Base-by-base conservation (phyloP, 768 basidiomycete species). In the Podaxis sp. region DNA sequence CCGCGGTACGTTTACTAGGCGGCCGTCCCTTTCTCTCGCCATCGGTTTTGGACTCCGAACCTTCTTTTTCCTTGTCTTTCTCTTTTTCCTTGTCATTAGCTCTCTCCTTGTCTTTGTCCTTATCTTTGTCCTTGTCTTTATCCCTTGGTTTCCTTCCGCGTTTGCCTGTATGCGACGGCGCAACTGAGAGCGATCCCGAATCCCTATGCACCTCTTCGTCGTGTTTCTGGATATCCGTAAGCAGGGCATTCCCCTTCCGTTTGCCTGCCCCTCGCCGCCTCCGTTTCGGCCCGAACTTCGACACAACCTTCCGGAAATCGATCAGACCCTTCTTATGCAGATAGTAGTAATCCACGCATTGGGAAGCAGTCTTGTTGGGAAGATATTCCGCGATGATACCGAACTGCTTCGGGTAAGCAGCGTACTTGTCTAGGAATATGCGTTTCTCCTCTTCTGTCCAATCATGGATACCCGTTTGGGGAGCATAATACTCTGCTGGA, bases 271-370 rank as follows among this genome's bases (percentile, higher is more conserved):
- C 80, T 32, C 84, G 76, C 55, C 88, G 79, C 66, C 81, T 83
- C 46, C 89, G 81, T 61, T 82, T 85, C 0, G 85, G 82, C 13
- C 84, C 87, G 63, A 84, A 82, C 65, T 82, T 83, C 50, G 85
- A 76, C 23, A 93, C 79, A 14, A 90, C 85, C 65, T 87, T 84
- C 59, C 91, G 85, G 74, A 94, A 95, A 73, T 95, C 89, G 68
- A 95, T 91, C 38, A 82, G 73, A 66, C 82, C 82, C 75, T 94
- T 93, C 81, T 98, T 98, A 76, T 95, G 91, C 54, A 96, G 77
- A 72, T 98, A 98, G 74, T 98, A 98, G 74, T 86, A 96, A 52
- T 89, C 84, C 50, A 98, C 91, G 69, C 95, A 97, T 79, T 97
- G 91, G 0, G 87, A 79, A 1, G 91, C 77, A 1, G 91, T 88